Conservation (phyloP, 164 flowering plant species). For the Stephania yunnanensis region DNA sequence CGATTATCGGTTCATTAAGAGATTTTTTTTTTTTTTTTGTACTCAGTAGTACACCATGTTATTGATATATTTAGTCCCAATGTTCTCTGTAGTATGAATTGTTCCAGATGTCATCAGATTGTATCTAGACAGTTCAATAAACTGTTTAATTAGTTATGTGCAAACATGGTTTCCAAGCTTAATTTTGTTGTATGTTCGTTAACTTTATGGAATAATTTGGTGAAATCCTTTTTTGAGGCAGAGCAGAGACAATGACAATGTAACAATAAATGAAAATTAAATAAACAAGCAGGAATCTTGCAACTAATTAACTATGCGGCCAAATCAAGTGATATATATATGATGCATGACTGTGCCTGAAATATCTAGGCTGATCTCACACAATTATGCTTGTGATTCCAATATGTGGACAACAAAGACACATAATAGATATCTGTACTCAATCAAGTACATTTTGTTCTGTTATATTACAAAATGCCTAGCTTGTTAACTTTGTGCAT, state of each 20-base stretch:
- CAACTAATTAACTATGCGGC: background rate
- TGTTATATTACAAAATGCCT: background rate
- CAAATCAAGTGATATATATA: background rate
- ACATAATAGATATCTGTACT: background rate
- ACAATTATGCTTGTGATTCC: background rate
- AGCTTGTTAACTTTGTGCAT: background rate
- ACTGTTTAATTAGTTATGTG: background rate
- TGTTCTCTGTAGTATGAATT: background rate
- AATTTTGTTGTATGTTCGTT: background rate
- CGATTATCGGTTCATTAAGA: background rate
- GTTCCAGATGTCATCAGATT: background rate
- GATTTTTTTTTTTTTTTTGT: background rate
- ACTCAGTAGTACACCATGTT: background rate
- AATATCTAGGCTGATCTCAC: background rate
- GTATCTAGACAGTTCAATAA: too few relatives aligned
- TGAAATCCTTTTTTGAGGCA: background rate
- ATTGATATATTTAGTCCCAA: background rate
- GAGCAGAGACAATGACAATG: background rate
- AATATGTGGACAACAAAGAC: background rate
- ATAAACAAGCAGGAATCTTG: too few relatives aligned
- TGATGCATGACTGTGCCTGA: background rate
- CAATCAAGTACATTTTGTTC: background rate
- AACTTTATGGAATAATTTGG: too few relatives aligned
- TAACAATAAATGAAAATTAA: too few relatives aligned
- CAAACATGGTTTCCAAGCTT: background rate